Evolutionary conservation across 2,329 filamentous ascomycete genomes (phyloP), one percentile per base, ranked within the genome.

Genomic region (Chalara sp.): DNA sequence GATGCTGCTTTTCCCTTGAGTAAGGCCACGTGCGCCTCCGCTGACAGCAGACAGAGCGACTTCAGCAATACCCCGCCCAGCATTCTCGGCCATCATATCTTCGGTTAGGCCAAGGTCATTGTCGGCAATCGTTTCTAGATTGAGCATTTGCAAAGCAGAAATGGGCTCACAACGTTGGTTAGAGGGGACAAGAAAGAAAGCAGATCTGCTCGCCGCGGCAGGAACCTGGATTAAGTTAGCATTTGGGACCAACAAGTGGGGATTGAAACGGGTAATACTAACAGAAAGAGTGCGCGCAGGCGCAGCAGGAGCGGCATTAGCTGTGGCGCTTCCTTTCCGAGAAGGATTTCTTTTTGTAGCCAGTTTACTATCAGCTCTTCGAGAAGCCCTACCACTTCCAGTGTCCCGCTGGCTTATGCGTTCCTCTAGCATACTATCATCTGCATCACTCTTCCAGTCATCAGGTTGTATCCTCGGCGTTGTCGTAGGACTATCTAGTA

Each of bases 81-180:
- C 87, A 64, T 92, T 96, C 64, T 97, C 93, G 1, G 89, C 84
- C 73, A 97, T 89, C 67, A 96, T 84, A 48, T 93, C 89, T 65
- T 95, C 89, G 0, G 85, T 87, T 44, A 97, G 75, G 5, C 90
- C 90, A 51, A 95, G 81, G 58, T 96, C 90, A 41, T 88, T 86
- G 53, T 90, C 85, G 0, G 91, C 90, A 50, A 95, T 87, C 62
- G 93, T 91, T 69, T 97, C 93, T 1, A 97, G 80, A 55, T 93
- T 92, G 31, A 95, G 79, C 81, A 96, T 93, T 63, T 95, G 89
- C 39, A 93, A 73, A 5, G 92, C 78, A 13, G 81, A 84, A 32
- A 86, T 79, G 5, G 80, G 73, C 59, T 85, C 81, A 31, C 83
- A 70, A 10, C 76, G 78, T 35, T 78, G 76, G 58, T 77, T 75